A percentile compares a stretch with the other conserved stretches of the same genome.
Conservation (phyloP, 192 early-diverging fungal species). For the Phlyctochytrium bullatum region DNA sequence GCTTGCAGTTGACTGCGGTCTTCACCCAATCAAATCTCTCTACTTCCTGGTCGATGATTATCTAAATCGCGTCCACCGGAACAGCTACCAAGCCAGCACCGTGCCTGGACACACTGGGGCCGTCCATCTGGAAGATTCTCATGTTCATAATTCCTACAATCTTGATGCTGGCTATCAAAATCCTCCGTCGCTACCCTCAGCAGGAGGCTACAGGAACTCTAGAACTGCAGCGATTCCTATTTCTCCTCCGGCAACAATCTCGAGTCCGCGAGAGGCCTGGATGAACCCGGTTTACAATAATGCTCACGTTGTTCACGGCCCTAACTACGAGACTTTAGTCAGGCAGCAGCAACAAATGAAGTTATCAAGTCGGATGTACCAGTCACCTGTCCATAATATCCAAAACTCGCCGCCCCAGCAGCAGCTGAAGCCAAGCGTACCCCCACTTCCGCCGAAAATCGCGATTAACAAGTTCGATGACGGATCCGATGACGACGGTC, state of each 20-base stretch:
- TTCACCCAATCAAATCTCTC: slow-evolving; percentile 33
- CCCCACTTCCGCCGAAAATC: background rate
- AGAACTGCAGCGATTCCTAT: no score
- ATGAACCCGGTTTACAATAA: no score
- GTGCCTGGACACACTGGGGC: background rate
- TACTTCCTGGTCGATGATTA: slow-evolving; percentile 31
- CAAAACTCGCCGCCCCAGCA: background rate
- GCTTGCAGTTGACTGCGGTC: slow-evolving; percentile 21
- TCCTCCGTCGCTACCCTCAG: no score
- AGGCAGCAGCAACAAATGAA: background rate
- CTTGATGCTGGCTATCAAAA: no score
- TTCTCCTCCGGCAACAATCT: background rate
- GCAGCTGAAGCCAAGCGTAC: background rate
- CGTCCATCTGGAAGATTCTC: background rate
- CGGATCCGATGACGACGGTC: background rate
- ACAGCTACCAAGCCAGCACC: no score
- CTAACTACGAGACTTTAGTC: no score
- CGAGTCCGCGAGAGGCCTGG: background rate
- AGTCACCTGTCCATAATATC: background rate
- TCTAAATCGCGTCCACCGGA: slow-evolving; percentile 2
- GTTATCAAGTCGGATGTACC: background rate
- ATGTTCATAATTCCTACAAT: background rate
- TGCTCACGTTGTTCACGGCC: no score
- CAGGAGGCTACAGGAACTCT: no score
- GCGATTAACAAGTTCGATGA: background rate